Evolutionary conservation across 495 filamentous ascomycete genomes (phyloP), one percentile per base, ranked within the genome.

Genomic region (Penicillium silybi): DNA sequence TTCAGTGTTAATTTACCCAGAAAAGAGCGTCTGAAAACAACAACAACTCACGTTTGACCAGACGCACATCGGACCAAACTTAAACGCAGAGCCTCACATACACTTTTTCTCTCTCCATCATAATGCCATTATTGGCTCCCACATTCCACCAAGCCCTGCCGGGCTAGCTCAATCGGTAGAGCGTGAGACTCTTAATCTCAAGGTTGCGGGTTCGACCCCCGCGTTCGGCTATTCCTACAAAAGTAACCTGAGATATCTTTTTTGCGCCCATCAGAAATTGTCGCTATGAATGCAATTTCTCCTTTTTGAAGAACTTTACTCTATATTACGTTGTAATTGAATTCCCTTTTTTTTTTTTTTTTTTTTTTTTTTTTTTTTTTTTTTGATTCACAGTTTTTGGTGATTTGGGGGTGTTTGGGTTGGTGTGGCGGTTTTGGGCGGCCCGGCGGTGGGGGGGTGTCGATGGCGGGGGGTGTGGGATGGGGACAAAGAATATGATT

Each of bases 131-230:
- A 5, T 9, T 10, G 6, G 26, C 26, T 7, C 1, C 1, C 4
- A 9, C 26, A 16, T 32, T 27, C 23, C 53, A 57, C 57, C 58
- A 48, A 56, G 49, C 53, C 53, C 53, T 45, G 67, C 71, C 67
- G 57, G 75, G 76, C 74, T 82, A 82, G 71, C 69, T 80, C 77
- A 78, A 76, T 77, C 71, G 74, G 74, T 74, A 80, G 77, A 80
- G 77, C 77, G 77, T 80, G 74, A 76, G 70, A 71, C 72, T 79
- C 75, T 80, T 82, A 81, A 79, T 77, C 76, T 78, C 72, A 78
- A 79, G 75, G 76, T 69, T 79, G 75, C 67, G 73, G 76, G 76
- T 79, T 79, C 75, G 73, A 78, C 72, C 76, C 76, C 76, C 73
- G 68, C 76, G 72, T 79, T 75, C 70, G 75, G 75, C 76, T 79